phyloP scores from a whole-genome alignment of 2,329 filamentous ascomycete genomes.

The Sporothrix euskadiensis region DNA sequence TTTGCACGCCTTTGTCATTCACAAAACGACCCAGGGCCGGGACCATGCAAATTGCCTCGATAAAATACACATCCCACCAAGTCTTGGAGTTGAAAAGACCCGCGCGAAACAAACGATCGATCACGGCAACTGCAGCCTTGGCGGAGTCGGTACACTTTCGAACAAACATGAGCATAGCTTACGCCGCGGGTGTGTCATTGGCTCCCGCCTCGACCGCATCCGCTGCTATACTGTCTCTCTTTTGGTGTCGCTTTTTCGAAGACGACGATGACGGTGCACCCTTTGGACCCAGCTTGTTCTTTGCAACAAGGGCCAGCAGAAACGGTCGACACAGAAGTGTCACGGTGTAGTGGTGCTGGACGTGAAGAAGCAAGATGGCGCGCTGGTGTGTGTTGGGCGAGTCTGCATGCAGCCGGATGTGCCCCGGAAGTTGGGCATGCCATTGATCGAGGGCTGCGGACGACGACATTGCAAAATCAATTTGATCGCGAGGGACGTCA shows the following conservation, averaged over 20 bases:
- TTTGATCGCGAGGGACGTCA: constrained; percentile 18
- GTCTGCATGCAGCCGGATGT: constrained; percentile 31
- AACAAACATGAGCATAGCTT: constrained; percentile 11
- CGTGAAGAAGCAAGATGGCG: constrained; percentile 35
- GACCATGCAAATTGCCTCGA: constrained; percentile 32
- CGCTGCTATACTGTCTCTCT: not conserved
- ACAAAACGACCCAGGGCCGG: constrained; percentile 31
- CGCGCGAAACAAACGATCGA: constrained; percentile 28
- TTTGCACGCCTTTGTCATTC: constrained; percentile 21
- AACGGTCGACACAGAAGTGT: constrained; percentile 38
- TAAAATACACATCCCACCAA: constrained; percentile 33
- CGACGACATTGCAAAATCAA: constrained; percentile 26
- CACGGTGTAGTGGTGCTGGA: constrained; percentile 37
- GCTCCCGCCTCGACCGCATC: not conserved
- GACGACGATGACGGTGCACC: not conserved
- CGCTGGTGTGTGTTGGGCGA: constrained; percentile 33
- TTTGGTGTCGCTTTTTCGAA: not conserved
- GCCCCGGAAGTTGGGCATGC: constrained; percentile 25
- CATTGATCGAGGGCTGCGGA: constrained; percentile 28
- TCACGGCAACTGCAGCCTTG: constrained; percentile 28
- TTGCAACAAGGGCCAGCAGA: constrained; percentile 33
- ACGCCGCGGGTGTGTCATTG: not conserved
- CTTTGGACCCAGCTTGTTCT: not conserved
- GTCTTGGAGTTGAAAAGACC: constrained; percentile 33
- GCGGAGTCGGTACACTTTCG: constrained; percentile 30